Base-by-base conservation (phyloP, 495 filamentous ascomycete species). In the Daldinia bambusicola region DNA sequence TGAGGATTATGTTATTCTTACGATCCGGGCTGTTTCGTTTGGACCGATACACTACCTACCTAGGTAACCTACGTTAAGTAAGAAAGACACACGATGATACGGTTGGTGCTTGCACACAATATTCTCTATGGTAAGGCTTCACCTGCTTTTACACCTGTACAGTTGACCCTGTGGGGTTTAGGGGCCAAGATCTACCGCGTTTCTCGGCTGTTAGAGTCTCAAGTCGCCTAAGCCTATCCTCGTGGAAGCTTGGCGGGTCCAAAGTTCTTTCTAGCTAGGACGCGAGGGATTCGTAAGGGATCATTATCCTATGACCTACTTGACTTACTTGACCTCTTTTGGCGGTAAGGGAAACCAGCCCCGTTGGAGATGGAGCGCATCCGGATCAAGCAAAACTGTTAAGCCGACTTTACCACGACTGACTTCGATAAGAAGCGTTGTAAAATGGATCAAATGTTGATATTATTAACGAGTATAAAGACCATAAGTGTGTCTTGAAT, bases 231-330 rank as follows among this genome's bases (percentile, higher is more conserved):
- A 65, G 59, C 52, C 56, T 45, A 52, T 55, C 37, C 38, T 60
- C 18, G 59, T 34, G 31, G 30, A 59, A 51, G 53, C 70, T 69
- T 69, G 66, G 66, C 62, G 41, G n/a, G 8, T 51, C 69, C 64
- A 41, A 64, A 57, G 52, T 51, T 52, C 18, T 56, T 53, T 38
- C 22, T 61, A 31, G 60, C 50, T 37, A 7, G 65, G 57, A 73
- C 56, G 66, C 34, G 70, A 69, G 61, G 65, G 66, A 69, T 69
- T 64, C 41, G 66, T 48, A 55, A 66, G 62, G 57, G 53, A 69
- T 66, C 18, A 4, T 55, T 56, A 40, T 50, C 32, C 31, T 56
- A 26, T 26, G 26, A 26, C 26, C 34, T 40, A 55, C 55, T 58
- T 50, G 43, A 61, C 55, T 26, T 26, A 26, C 50, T 56, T 36